Evolutionary conservation across 2,329 filamentous ascomycete species (phyloP).

Genomic region (Colletotrichum noveboracense): DNA sequence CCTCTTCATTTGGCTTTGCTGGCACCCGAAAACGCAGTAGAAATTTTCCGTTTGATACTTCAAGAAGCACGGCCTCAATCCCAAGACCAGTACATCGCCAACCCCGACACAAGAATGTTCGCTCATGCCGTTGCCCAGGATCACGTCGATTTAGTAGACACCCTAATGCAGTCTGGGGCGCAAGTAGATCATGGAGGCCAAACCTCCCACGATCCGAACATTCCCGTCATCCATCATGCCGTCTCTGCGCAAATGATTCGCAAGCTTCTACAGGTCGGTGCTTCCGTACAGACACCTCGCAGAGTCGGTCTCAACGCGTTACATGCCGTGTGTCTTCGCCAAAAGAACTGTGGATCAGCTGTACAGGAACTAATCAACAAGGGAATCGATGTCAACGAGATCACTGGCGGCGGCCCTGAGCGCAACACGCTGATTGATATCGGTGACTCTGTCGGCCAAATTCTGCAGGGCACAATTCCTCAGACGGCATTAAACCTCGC

Average conservation of each 20-base stretch:
- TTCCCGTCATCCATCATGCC: neutral
- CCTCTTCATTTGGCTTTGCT: neutral
- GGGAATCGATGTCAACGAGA: neutral
- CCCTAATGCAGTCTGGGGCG: neutral
- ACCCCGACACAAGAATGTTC: neutral
- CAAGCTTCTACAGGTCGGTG: neutral
- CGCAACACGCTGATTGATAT: neutral
- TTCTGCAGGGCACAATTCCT: neutral
- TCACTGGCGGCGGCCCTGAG: neutral
- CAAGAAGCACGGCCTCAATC: neutral
- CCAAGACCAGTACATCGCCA: neutral
- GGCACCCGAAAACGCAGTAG: neutral
- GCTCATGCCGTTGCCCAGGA: neutral
- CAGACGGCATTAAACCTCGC: conserved; percentile 4
- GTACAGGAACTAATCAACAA: neutral
- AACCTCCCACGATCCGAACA: neutral
- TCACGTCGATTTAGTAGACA: neutral
- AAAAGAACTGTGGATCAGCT: neutral
- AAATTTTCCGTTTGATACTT: neutral
- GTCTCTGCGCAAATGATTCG: neutral
- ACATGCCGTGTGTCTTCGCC: conserved; percentile 1
- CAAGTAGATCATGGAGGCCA: neutral
- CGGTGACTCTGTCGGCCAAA: neutral
- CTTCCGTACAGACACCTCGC: neutral
- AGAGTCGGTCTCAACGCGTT: conserved; percentile 3